Evolutionary conservation across 345 rosid species (phyloP).

Genomic region (Murraya koenigii): DNA sequence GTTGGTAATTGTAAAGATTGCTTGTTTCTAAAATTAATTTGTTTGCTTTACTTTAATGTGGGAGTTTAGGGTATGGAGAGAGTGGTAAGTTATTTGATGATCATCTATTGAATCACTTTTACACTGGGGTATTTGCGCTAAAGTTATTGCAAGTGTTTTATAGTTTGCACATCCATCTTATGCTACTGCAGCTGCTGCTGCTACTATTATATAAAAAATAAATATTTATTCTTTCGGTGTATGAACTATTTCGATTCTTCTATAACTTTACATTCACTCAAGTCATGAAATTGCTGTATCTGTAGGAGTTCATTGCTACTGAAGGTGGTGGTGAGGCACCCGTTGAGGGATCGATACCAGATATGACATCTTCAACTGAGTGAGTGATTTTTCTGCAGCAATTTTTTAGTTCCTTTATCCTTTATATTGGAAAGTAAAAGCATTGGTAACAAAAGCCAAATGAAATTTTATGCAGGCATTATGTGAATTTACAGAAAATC

Average conservation of each 20-base stretch:
- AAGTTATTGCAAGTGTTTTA: background rate
- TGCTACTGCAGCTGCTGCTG: background rate
- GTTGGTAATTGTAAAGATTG: conserved; percentile 39
- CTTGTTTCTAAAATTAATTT: background rate
- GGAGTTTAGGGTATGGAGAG: background rate
- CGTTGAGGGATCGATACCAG: conserved; percentile 97
- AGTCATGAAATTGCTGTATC: conserved; percentile 16
- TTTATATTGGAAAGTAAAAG: background rate
- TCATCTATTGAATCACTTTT: background rate
- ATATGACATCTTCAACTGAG: conserved; percentile 99
- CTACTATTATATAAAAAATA: background rate
- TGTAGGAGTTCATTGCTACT: conserved; percentile 79
- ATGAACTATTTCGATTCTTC: background rate
- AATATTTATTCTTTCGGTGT: background rate
- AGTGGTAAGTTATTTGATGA: background rate
- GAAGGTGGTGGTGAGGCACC: conserved; percentile 95
- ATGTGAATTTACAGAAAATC: conserved; percentile 82
- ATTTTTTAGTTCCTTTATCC: background rate
- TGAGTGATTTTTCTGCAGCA: conserved; percentile 31
- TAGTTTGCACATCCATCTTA: background rate
- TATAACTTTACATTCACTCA: conserved; percentile 6
- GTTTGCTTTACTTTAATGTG: background rate
- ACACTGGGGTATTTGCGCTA: background rate
- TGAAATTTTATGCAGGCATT: conserved; percentile 53
- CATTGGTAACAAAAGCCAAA: background rate